phyloP scores from a whole-genome alignment of 129 eudicot genomes.

The Logfia minima region DNA sequence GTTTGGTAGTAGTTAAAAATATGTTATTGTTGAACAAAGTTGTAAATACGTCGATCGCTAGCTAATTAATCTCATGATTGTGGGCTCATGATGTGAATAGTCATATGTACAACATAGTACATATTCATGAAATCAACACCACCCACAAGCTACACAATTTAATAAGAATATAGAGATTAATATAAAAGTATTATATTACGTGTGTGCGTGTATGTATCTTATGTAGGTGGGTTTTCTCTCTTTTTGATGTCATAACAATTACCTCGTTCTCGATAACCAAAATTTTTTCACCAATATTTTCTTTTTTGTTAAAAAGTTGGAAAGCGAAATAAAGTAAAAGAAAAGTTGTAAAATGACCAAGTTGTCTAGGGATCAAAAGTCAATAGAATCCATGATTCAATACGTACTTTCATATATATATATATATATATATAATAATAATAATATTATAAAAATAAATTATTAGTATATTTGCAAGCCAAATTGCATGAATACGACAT shows the following conservation, averaged over 20 bases:
- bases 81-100: no score
- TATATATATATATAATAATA: no score
- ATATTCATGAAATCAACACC: no score
- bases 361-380: slow-evolving; percentile 24
- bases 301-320: no score
- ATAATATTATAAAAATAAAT: neutral
- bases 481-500: neutral
- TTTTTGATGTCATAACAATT: neutral
- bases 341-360: neutral
- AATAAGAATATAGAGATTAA: no score
- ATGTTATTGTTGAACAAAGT: no score
- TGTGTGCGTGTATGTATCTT: neutral
- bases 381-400: slow-evolving; percentile 19
- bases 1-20: no score
- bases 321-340: neutral
- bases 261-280: neutral
- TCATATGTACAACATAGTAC: no score
- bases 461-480: neutral
- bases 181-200: neutral
- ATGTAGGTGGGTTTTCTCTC: neutral
- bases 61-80: no score
- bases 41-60: no score
- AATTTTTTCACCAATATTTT: no score
- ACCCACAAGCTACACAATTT: no score
- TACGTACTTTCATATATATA: neutral